Conservation (phyloP, 2,329 filamentous ascomycete species). For the Xylaria sp. region DNA sequence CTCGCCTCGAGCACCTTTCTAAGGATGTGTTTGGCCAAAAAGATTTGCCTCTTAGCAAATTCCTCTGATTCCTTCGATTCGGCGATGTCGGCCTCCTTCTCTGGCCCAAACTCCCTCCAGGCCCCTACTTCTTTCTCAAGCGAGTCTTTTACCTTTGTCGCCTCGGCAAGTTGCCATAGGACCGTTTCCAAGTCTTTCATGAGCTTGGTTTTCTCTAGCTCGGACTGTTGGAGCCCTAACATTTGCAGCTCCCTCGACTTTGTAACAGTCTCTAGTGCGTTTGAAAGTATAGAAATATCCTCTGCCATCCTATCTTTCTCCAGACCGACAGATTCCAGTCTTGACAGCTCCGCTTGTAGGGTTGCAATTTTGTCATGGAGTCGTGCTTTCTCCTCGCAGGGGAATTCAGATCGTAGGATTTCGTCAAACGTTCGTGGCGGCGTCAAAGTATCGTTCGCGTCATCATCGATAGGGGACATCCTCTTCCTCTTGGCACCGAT, state of each 20-base stretch:
- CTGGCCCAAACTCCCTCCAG: neutral
- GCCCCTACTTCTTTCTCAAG: neutral
- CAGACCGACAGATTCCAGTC: neutral
- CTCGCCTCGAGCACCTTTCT: neutral
- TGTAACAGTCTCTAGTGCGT: neutral
- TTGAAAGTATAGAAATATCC: neutral
- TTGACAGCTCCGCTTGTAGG: neutral
- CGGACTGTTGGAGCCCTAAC: no score
- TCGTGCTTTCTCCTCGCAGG: neutral
- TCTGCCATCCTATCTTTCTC: neutral
- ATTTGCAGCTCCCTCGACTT: neutral
- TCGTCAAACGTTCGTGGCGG: neutral
- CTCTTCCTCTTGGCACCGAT: neutral
- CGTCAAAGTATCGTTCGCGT: neutral
- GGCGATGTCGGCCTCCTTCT: neutral
- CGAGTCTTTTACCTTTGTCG: neutral
- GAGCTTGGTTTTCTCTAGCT: neutral
- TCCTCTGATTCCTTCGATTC: neutral
- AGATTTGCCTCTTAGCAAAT: neutral
- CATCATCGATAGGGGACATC: neutral
- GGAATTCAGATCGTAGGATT: neutral
- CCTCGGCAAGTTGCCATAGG: neutral
- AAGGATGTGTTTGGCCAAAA: neutral
- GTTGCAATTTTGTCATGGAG: neutral
- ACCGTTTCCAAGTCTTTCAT: neutral